phyloP scores from a whole-genome alignment of 208 protist genomes.

The Trypanosomatidae sp. region DNA sequence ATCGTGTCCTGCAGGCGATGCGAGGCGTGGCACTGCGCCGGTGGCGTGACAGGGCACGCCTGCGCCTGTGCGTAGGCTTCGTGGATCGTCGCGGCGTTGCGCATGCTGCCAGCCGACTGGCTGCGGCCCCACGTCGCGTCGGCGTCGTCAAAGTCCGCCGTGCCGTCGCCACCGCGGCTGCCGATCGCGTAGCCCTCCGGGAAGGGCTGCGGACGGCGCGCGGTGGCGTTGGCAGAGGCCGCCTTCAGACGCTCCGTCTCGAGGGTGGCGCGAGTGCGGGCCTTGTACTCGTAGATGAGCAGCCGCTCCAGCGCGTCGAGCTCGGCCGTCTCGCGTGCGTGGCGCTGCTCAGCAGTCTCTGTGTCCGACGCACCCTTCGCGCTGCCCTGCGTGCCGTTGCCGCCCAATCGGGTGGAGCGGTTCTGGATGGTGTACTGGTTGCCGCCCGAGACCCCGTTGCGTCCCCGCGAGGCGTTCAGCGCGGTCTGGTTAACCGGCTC shows the following conservation, averaged over 20 bases:
- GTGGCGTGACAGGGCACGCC: conserved; percentile 62
- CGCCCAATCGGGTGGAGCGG: conserved; percentile 4
- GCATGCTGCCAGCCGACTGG: conserved; percentile 6
- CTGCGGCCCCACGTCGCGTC: too few species aligned
- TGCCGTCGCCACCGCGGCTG: neutral
- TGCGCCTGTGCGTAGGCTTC: conserved; percentile 68
- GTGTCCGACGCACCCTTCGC: neutral
- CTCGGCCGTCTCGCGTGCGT: conserved; percentile 57
- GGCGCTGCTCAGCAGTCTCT: conserved; percentile 40
- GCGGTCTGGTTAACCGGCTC: conserved; percentile 81
- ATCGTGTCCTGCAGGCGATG: conserved; percentile 79
- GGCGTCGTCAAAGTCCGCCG: neutral
- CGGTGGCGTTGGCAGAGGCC: conserved; percentile 31
- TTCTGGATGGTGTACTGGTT: conserved; percentile 54
- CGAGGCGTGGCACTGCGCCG: conserved; percentile 69
- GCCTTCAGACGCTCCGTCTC: conserved; percentile 51
- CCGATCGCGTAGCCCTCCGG: conserved; percentile 27
- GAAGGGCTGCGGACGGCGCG: conserved; percentile 42
- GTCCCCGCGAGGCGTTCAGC: conserved; percentile 70
- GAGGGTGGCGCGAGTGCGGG: conserved; percentile 60
- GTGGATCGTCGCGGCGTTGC: conserved; percentile 37
- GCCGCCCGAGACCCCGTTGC: conserved; percentile 48
- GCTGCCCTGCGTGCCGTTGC: conserved; percentile 3
- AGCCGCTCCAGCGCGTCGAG: conserved; percentile 85
- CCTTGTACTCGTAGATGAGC: conserved; percentile 87